Percentiles rank a stretch among this genome's conserved stretches.
Evolutionary conservation across 2,329 filamentous ascomycete species (phyloP).

Genomic region (Mycosphaerelloides madeirae): DNA sequence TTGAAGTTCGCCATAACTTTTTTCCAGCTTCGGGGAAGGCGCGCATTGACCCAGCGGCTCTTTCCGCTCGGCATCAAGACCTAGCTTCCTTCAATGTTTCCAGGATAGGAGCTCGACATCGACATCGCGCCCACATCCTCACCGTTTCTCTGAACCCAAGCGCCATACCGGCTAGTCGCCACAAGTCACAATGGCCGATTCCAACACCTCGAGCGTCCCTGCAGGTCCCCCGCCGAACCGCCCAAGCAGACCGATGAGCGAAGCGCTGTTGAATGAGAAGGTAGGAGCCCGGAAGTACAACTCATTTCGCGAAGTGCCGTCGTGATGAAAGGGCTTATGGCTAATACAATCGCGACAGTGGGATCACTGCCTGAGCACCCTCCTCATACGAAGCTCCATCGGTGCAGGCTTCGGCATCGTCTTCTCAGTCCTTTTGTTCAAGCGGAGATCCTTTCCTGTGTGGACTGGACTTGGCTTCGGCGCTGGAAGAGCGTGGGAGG

Average conservation of each 20-base stretch:
- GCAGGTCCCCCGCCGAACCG: conserved; percentile 62
- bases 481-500: conserved; percentile 93
- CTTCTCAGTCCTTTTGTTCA: conserved; percentile 97
- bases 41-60: too few relatives aligned
- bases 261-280: conserved; percentile 98
- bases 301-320: background rate
- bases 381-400: conserved; percentile 93
- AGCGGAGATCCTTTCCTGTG: conserved; percentile 96
- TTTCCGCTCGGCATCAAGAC: too few relatives aligned
- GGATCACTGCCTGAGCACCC: conserved; percentile 96
- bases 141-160: background rate
- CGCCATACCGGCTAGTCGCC: background rate
- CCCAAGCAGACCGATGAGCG: conserved; percentile 77
- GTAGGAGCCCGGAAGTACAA: conserved; percentile 47
- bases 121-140: background rate
- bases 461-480: conserved; percentile 92
- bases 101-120: background rate
- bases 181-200: conserved; percentile 52
- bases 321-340: too few relatives aligned
- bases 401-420: conserved; percentile 96
- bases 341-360: conserved; percentile 56
- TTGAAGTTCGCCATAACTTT: too few relatives aligned
- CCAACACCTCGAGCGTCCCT: conserved; percentile 47
- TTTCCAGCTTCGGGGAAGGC: too few relatives aligned
- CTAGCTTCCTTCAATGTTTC: background rate